A percentile compares a stretch with the other conserved stretches of the same genome.
phyloP scores from a whole-genome alignment of 768 basidiomycete genomes.

The Pleurotus sapidus region DNA sequence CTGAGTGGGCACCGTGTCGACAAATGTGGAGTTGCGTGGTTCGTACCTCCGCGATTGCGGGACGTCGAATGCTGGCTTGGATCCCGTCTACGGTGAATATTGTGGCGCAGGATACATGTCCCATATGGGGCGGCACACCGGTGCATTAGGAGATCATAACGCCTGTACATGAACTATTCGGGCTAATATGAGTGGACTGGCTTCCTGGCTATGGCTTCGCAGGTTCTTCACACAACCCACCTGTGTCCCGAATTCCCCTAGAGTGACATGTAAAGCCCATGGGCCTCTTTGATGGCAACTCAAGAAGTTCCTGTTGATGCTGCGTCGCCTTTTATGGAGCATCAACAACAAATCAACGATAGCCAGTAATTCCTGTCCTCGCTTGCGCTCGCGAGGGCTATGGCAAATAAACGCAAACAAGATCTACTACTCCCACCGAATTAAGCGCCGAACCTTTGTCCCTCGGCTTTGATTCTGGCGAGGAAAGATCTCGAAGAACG shows the following conservation, averaged over 20 bases:
- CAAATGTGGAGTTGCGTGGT: too few relatives aligned
- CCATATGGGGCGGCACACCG: background rate
- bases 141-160: background rate
- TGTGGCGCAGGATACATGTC: background rate
- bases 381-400: background rate
- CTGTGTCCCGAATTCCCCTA: background rate
- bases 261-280: background rate
- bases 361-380: background rate
- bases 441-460: background rate
- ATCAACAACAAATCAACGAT: background rate
- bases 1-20: too few relatives aligned
- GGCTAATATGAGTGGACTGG: background rate
- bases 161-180: background rate
- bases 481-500: constrained; percentile 1
- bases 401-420: background rate
- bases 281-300: background rate
- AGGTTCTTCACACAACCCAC: background rate
- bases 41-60: too few relatives aligned
- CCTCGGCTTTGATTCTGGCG: background rate
- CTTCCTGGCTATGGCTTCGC: background rate
- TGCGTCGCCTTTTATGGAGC: background rate
- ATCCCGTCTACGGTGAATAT: background rate
- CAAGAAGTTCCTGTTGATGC: background rate
- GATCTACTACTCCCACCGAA: too few relatives aligned
- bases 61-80: too few relatives aligned